Conservation (phyloP, 768 basidiomycete species). For the Rhizopogon vulgaris region DNA sequence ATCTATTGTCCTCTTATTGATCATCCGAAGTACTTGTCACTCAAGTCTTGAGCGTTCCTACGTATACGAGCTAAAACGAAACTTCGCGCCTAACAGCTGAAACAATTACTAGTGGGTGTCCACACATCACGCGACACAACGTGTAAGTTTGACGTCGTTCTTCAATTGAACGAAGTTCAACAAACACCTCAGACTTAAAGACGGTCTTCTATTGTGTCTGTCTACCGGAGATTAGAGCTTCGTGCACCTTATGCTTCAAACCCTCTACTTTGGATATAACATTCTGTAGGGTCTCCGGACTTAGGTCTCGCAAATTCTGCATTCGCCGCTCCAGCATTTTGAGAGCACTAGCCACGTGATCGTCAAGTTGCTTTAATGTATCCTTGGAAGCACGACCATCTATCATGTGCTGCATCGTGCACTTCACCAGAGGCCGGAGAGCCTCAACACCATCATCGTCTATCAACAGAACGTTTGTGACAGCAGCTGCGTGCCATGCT, state of each 20-base stretch:
- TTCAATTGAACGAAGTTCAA: too few species aligned
- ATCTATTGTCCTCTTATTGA: constrained; percentile 1
- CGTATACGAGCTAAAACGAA: not conserved
- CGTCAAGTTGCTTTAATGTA: not conserved
- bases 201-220: too few species aligned
- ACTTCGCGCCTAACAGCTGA: not conserved
- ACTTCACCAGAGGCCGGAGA: not conserved
- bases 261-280: not conserved
- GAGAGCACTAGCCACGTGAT: not conserved
- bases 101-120: too few species aligned
- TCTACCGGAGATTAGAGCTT: not conserved
- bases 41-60: not conserved
- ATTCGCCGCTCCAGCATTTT: not conserved
- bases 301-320: not conserved
- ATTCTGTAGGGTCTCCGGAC: not conserved
- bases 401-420: not conserved
- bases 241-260: not conserved
- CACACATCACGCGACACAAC: too few species aligned
- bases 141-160: too few species aligned
- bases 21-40: not conserved
- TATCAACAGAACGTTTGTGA: not conserved
- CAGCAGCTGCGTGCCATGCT: not conserved
- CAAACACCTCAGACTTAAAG: too few species aligned
- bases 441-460: not conserved
- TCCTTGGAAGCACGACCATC: not conserved